phyloP scores from a whole-genome alignment of 2,329 filamentous ascomycete species.

The Fusarium pseudograminearum region DNA sequence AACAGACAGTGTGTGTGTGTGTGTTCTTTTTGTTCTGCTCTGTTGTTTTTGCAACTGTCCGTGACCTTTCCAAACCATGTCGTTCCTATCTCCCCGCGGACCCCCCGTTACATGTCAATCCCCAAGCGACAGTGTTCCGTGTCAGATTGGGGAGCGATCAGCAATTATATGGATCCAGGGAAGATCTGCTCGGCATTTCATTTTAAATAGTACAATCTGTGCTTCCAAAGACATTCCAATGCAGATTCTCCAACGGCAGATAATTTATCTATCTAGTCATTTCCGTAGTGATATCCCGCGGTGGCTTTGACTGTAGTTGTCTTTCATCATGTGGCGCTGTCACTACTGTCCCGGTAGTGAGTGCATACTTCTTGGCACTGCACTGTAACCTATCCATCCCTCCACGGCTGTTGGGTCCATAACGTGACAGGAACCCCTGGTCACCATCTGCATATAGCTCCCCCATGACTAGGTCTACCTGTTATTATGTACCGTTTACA shows the following conservation, averaged over 20 bases:
- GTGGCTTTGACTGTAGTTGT: neutral
- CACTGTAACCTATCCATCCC: neutral
- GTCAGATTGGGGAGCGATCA: neutral
- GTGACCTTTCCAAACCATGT: neutral
- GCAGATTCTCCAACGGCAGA: neutral
- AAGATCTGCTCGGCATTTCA: neutral
- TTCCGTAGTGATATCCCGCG: too few species aligned
- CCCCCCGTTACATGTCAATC: neutral
- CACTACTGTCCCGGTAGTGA: neutral
- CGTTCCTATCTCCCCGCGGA: neutral
- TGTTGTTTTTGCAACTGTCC: neutral
- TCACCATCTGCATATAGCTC: conserved; percentile 2
- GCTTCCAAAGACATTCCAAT: neutral
- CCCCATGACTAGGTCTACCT: neutral
- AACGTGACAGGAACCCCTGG: neutral
- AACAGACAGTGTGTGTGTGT: neutral
- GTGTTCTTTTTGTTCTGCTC: neutral
- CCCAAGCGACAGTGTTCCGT: neutral
- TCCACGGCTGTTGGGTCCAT: neutral
- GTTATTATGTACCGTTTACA: neutral
- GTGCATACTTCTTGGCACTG: conserved; percentile 1
- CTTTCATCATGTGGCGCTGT: neutral
- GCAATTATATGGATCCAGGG: neutral
- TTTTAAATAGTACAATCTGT: neutral
- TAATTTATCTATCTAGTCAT: neutral